A percentile compares a stretch with the other conserved stretches of the same genome.
Evolutionary conservation across 805 yeast genomes (phyloP).

Genomic region (Torulaspora franciscae): DNA sequence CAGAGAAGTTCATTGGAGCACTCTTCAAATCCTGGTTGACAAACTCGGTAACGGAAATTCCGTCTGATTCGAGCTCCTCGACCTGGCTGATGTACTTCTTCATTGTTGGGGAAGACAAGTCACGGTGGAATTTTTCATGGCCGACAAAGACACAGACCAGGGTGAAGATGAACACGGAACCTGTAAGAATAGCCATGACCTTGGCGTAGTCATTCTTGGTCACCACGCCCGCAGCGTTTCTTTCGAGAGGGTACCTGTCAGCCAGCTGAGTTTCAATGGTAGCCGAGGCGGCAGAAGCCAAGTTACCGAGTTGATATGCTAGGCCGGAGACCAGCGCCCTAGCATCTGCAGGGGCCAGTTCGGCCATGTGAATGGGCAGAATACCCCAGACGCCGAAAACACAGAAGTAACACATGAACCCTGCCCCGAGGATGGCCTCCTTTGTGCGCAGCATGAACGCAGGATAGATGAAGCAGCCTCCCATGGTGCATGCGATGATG

Average conservation of each 20-base stretch:
- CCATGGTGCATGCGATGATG: slow-evolving; percentile 46
- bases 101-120: slow-evolving; percentile 33
- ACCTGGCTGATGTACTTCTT: slow-evolving; percentile 31
- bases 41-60: slow-evolving; percentile 6
- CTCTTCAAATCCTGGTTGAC: slow-evolving; percentile 5
- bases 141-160: slow-evolving; percentile 48
- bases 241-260: slow-evolving; percentile 49
- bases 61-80: slow-evolving; percentile 12
- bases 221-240: slow-evolving; percentile 31
- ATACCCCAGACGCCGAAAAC: slow-evolving; percentile 77
- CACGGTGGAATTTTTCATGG: slow-evolving; percentile 48
- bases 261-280: slow-evolving; percentile 67
- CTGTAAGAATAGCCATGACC: slow-evolving; percentile 67
- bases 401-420: slow-evolving; percentile 59
- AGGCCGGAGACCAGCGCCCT: slow-evolving; percentile 59
- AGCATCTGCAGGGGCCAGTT: slow-evolving; percentile 59
- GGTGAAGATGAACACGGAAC: slow-evolving; percentile 54
- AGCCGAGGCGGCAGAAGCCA: slow-evolving; percentile 63
- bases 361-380: slow-evolving; percentile 60
- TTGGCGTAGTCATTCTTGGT: slow-evolving; percentile 50
- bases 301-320: slow-evolving; percentile 64
- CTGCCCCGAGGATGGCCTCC: slow-evolving; percentile 50
- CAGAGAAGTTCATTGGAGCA: slow-evolving; percentile 6
- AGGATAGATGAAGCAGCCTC: slow-evolving; percentile 61
- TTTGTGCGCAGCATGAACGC: slow-evolving; percentile 41